Percentiles rank a stretch among this genome's conserved stretches.
phyloP scores from a whole-genome alignment of 2,329 filamentous ascomycete species.

The Penicillium occitanis region DNA sequence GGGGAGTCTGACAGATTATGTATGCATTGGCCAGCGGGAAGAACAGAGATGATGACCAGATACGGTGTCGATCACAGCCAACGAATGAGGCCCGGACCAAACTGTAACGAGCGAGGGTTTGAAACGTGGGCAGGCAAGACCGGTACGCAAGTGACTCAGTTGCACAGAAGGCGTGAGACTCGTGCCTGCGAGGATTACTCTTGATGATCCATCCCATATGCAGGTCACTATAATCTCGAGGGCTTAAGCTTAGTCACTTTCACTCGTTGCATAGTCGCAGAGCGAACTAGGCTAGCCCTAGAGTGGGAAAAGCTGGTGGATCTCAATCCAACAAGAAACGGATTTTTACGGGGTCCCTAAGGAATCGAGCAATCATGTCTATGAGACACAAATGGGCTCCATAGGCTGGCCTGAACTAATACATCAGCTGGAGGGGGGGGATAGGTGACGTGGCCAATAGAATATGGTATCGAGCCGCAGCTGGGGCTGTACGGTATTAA shows the following conservation, averaged over 20 bases:
- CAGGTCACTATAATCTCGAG: neutral
- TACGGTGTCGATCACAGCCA: conserved; percentile 19
- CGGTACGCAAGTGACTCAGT: conserved; percentile 17
- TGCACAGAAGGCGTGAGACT: neutral
- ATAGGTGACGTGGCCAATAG: conserved; percentile 9
- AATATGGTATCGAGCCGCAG: neutral
- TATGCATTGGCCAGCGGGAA: conserved; percentile 11
- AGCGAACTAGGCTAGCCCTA: neutral
- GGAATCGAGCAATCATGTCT: neutral
- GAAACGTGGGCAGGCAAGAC: conserved; percentile 20
- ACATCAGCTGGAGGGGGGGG: conserved; percentile 10
- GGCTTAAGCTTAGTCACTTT: conserved; percentile 11
- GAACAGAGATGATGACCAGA: conserved; percentile 14
- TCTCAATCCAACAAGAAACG: conserved; percentile 2
- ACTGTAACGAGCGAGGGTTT: conserved; percentile 13
- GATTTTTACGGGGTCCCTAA: neutral
- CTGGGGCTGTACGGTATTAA: conserved; percentile 17
- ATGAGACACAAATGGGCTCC: conserved; percentile 6
- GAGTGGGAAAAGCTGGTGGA: conserved; percentile 11
- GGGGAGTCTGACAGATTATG: conserved; percentile 14
- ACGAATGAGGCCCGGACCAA: conserved; percentile 11
- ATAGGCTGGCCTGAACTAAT: conserved; percentile 8
- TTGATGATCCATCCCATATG: conserved; percentile 15
- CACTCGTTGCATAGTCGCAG: conserved; percentile 4
- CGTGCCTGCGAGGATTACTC: conserved; percentile 8